Conservation (phyloP, 2,329 filamentous ascomycete species). For the Fusarium sp. region DNA sequence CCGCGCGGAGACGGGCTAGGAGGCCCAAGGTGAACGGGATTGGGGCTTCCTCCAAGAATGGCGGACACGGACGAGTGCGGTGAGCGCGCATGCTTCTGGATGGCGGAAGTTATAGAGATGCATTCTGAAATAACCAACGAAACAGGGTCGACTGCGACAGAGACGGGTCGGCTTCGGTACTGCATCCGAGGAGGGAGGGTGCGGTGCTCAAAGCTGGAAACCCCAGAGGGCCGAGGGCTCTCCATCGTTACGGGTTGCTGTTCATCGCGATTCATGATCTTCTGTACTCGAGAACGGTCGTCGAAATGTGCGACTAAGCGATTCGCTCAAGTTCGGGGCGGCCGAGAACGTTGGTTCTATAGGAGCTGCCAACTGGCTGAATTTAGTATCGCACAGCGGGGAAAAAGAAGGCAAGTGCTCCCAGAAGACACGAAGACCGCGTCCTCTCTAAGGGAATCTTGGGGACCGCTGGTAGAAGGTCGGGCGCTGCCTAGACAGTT, state of each 20-base stretch:
- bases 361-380: constrained; percentile 10
- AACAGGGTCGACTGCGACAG: constrained; percentile 89
- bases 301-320: constrained; percentile 26
- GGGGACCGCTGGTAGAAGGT: constrained; percentile 11
- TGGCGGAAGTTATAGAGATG: constrained; percentile 96
- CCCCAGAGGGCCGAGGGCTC: constrained; percentile 34
- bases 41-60: constrained; percentile 84
- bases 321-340: constrained; percentile 12
- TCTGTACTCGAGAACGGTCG: constrained; percentile 26
- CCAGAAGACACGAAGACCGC: constrained; percentile 22
- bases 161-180: constrained; percentile 72
- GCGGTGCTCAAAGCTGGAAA: constrained; percentile 36
- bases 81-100: constrained; percentile 97
- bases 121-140: constrained; percentile 98
- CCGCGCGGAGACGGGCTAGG: constrained; percentile 56
- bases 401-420: constrained; percentile 7
- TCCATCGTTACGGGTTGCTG: constrained; percentile 43
- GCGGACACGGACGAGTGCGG: constrained; percentile 96
- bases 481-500: constrained; percentile 22
- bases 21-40: constrained; percentile 65
- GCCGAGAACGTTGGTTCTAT: constrained; percentile 2
- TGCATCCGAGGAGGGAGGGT: constrained; percentile 62
- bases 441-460: constrained; percentile 20
- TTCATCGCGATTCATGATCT: constrained; percentile 52
- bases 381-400: neutral